Evolutionary conservation across 1,139 yeast species (phyloP).

Genomic region (Blastobotrys petasosporus): DNA sequence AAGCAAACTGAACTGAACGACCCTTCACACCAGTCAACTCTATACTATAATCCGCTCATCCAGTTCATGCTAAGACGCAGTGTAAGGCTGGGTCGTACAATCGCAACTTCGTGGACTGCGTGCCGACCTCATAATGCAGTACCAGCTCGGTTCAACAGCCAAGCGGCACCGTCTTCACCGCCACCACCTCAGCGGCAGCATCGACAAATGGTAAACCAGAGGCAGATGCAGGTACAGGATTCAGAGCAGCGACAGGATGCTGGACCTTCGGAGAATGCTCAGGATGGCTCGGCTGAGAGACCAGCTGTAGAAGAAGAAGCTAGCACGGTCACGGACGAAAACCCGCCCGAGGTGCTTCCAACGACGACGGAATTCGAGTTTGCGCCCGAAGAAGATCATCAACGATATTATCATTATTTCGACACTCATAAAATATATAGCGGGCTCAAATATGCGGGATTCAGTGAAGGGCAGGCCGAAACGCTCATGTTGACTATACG

Average conservation of each 20-base stretch:
- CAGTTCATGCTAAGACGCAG: neutral
- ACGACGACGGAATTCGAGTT: constrained; percentile 10
- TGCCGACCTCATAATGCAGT: too few species aligned
- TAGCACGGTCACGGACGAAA: neutral
- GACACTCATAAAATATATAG: constrained; percentile 38
- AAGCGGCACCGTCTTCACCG: neutral
- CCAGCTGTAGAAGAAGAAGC: neutral
- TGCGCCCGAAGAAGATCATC: constrained; percentile 10
- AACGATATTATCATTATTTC: constrained; percentile 29
- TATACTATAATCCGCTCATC: neutral
- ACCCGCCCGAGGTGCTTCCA: neutral
- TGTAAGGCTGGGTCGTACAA: too few species aligned
- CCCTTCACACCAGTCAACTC: too few species aligned
- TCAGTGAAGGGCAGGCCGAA: constrained; percentile 38
- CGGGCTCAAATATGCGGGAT: constrained; percentile 34
- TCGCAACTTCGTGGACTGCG: too few species aligned
- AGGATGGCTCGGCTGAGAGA: too few species aligned
- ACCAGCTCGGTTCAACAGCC: neutral
- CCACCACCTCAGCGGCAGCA: too few species aligned
- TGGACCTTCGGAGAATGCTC: too few species aligned
- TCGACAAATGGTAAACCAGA: neutral
- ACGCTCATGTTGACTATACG: constrained; percentile 35
- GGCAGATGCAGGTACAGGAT: neutral
- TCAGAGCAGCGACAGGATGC: neutral
- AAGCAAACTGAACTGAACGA: too few species aligned